Conservation (phyloP, 2,329 filamentous ascomycete species). For the Hirsutella thompsonii region DNA sequence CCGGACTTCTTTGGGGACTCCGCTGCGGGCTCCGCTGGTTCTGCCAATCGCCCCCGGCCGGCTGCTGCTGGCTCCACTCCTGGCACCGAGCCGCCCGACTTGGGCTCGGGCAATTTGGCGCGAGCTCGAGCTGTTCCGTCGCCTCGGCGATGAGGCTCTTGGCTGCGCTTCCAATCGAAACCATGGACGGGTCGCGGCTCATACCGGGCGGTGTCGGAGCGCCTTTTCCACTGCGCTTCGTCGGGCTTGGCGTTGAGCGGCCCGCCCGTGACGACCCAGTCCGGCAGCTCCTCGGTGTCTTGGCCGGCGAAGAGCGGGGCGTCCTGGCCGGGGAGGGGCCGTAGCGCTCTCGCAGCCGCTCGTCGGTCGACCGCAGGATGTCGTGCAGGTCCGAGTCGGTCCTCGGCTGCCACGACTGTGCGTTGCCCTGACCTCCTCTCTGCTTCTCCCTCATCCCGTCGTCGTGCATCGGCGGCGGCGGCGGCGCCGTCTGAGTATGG, state of each 20-base stretch:
- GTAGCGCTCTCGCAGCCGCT: constrained; percentile 30
- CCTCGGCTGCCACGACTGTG: constrained; percentile 9
- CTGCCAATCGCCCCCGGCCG: constrained; percentile 1
- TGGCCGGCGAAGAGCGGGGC: constrained; percentile 2
- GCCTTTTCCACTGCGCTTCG: constrained; percentile 12
- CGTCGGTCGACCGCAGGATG: constrained; percentile 40
- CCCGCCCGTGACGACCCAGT: constrained; percentile 5
- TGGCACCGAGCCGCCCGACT: constrained; percentile 21
- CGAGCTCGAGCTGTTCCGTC: constrained; percentile 20
- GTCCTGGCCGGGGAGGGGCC: constrained; percentile 10
- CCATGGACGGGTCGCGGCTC: constrained; percentile 14
- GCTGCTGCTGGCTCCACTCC: constrained; percentile 12
- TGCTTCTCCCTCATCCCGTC: constrained; percentile 2
- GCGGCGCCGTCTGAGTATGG: constrained; percentile 11
- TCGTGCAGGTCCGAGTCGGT: constrained; percentile 35
- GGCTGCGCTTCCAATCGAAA: constrained; percentile 20
- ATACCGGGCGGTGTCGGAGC: constrained; percentile 6
- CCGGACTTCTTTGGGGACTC: constrained; percentile 5
- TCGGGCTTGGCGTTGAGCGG: constrained; percentile 13
- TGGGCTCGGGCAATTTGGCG: constrained; percentile 28
- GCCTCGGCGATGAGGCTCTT: constrained; percentile 28
- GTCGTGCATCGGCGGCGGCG: constrained; percentile 5
- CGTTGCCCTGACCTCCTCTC: constrained; percentile 6
- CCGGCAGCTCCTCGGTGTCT: background rate
- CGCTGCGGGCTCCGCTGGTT: constrained; percentile 4